Evolutionary conservation across 2,329 filamentous ascomycete species (phyloP).

Genomic region (Sclerotinia minor): DNA sequence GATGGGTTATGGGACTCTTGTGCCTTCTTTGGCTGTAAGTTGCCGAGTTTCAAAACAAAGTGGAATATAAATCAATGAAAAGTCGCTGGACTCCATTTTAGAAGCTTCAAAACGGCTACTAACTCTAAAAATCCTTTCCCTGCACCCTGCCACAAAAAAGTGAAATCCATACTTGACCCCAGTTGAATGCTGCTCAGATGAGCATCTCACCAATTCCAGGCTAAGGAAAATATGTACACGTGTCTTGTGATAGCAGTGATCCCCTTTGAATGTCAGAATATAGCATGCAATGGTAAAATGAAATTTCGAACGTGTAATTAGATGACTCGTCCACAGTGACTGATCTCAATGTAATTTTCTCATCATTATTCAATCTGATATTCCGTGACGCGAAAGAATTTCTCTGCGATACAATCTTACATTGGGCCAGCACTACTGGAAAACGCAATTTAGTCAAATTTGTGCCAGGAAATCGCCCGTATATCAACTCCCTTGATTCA

Average conservation of each 20-base stretch:
- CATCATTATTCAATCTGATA: not conserved
- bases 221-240: not conserved
- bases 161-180: not conserved
- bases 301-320: not conserved
- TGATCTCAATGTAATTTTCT: not conserved
- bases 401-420: not conserved
- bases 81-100: no score
- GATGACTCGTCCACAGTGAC: not conserved
- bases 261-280: not conserved
- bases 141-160: not conserved
- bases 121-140: no score
- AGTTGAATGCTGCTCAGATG: not conserved
- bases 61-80: not conserved
- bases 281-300: not conserved
- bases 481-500: not conserved
- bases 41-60: not conserved
- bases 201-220: not conserved
- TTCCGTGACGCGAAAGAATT: not conserved
- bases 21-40: no score
- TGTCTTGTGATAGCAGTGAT: not conserved
- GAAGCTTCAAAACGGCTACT: not conserved
- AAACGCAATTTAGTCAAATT: not conserved
- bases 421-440: not conserved
- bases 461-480: no score
- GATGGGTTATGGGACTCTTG: not conserved